Base-by-base conservation (phyloP, 768 basidiomycete species). In the Pleurotus tuoliensis region DNA sequence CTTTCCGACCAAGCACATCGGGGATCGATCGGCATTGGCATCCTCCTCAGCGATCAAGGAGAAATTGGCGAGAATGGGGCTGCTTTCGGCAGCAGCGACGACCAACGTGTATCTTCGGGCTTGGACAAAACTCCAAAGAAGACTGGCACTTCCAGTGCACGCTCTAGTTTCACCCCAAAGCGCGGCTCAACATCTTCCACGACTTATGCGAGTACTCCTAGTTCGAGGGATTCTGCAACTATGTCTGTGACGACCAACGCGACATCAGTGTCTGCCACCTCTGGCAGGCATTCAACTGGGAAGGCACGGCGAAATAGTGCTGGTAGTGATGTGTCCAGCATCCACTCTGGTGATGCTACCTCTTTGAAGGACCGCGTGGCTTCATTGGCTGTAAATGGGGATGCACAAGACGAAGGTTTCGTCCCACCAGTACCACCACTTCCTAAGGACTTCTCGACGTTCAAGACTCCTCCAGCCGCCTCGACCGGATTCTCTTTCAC, bases 401-500 rank as follows among this genome's bases (percentile, higher is more conserved):
- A 93, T 59, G 70, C 71, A 43, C 69, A 73, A 43, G 88, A 90
- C 56, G 83, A 83, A 62, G 73, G 74, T 57, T 64, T 74, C 56
- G 94, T 97, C n/a, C 94, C 94, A 15, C 94, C 94, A 24, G 93
- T 96, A 3, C 94, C 94, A 37, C 94, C 94, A 38, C 74, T 97
- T 24, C 94, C 94, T 43, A 95, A 97, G 73, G 92, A 94, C 64
- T 70, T 94, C 55, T 85, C 87, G n/a, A 83, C 72, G 18, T 90
- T 85, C 72, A 85, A 84, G 52, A 86, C 88, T 1, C 88, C 88
- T 20, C 84, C 83, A 15, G 72, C 80, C 18, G 80, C 84, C 15
- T 79, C 88, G 15, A 73, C 84, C 22, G 75, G 76, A 44, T 71
- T 82, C 50, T 65, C 74, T 16, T 82, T 84, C 61, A 82, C 87